Base-by-base conservation (phyloP, 2,329 filamentous ascomycete species). In the Beauveria sp. region DNA sequence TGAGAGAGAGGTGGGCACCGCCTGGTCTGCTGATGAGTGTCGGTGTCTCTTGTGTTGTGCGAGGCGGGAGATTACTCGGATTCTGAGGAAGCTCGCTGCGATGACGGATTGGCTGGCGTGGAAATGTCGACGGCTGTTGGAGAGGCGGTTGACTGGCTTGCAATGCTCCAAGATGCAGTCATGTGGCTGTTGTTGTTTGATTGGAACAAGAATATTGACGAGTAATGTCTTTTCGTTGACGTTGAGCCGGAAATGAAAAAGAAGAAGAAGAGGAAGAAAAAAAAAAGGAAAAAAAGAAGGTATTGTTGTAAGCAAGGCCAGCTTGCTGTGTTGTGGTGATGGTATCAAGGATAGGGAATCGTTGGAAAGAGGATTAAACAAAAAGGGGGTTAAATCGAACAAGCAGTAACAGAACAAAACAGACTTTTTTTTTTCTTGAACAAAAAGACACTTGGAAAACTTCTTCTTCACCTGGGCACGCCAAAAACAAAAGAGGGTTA, bases 271-370 rank as follows among this genome's bases (percentile, higher is more conserved):
- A 79, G 20, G 18, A 50, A 10, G 18, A 50, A 66, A 20, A 77
- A 77, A 74, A 78, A 20, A 7, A 34, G n/a, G 20, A 22, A 82
- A 75, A 78, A 75, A 76, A 75, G 76, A 75, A 79, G 28, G 38
- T 38, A 54, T 56, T 18, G 42, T 47, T 26, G 72, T 34, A 74
- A 81, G 80, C 81, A 84, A 85, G 82, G 75, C 82, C 82, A 71
- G 82, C 81, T 85, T 84, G 81, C 79, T 72, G 74, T 78, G 8
- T 34, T 34, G 28, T 42, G 30, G 43, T 77, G 71, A 77, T 74
- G 72, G 64, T 53, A 60, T 51, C 71, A 77, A 74, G 72, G 64
- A 62, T 30, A 58, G 34, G 34, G 34, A 34, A 57, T 26, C 34
- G 38, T 28, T 6, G 12, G 12, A 66, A 62, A 62, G 63, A 64